These are phyloP conservation scores for Rhizopus stolonifer DNA, from an alignment of 371 early-diverging fungal species.

Conservation along the genomic window DNA sequence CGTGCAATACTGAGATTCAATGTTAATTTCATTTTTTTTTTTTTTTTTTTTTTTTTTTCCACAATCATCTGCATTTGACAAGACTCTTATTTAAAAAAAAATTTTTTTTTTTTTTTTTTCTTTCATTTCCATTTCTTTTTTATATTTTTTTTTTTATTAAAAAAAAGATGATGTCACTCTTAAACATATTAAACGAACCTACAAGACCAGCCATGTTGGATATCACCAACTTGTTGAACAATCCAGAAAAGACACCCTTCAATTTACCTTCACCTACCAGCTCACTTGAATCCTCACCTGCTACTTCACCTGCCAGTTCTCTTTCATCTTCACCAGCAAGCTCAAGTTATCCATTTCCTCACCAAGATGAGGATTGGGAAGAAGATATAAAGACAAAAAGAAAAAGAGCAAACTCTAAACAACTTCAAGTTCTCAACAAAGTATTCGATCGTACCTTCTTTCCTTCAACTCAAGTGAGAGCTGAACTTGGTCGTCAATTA, in stretches of 20 bases:
- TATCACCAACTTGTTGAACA: slow-evolving; percentile 30
- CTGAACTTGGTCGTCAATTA: slow-evolving; percentile 80
- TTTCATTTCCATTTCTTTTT: slow-evolving; percentile 4
- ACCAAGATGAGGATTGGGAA: slow-evolving; percentile 4
- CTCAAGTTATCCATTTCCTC: slow-evolving; percentile 28
- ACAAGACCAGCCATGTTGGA: slow-evolving; percentile 41
- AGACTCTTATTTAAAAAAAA: slow-evolving; percentile 21
- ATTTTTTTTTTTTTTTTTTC: slow-evolving; percentile 11
- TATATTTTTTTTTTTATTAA: too few species aligned
- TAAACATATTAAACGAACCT: slow-evolving; percentile 21
- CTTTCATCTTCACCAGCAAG: too few species aligned
- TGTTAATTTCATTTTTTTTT: too few species aligned
- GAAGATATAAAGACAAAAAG: slow-evolving; percentile 46
- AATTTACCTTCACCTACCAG: slow-evolving; percentile 31
- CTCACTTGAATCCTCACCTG: too few species aligned
- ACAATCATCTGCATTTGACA: too few species aligned
- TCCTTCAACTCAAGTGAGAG: slow-evolving; percentile 77
- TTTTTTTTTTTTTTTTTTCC: too few species aligned
- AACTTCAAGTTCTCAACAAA: slow-evolving; percentile 56
- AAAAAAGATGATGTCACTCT: slow-evolving; percentile 27
- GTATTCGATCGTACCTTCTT: slow-evolving; percentile 61
- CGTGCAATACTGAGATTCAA: background rate
- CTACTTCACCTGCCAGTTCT: too few species aligned
- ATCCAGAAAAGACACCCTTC: slow-evolving; percentile 26
- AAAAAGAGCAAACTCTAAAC: slow-evolving; percentile 51